Evolutionary conservation across 495 filamentous ascomycete genomes (phyloP).

Genomic region (Cercophora sp.): DNA sequence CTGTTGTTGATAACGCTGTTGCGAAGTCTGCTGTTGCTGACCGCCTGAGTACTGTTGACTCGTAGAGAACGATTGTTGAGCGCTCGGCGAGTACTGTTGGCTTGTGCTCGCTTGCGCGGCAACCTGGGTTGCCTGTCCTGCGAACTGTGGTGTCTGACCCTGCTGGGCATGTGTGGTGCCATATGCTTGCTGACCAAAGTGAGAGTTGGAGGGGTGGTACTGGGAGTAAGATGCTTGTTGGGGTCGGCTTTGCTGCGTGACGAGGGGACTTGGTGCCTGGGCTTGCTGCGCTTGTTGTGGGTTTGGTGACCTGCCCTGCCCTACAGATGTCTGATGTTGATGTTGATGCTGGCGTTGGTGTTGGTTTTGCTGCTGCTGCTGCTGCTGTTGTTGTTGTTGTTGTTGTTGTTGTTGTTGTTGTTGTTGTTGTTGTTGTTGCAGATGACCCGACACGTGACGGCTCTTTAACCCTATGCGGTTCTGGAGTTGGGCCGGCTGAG

Average conservation of each 20-base stretch:
- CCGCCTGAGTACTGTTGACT: conserved; percentile 29
- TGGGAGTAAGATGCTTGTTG: conserved; percentile 21
- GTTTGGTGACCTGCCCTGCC: conserved; percentile 23
- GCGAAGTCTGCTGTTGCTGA: conserved; percentile 25
- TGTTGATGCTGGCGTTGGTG: conserved; percentile 23
- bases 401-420: conserved; percentile 19
- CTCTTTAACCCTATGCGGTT: conserved; percentile 12
- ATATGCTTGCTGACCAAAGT: conserved; percentile 19
- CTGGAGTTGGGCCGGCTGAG: conserved; percentile 7
- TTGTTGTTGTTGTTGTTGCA: conserved; percentile 23
- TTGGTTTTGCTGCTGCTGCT: conserved; percentile 23
- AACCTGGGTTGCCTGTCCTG: conserved; percentile 14
- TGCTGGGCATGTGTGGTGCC: conserved; percentile 17
- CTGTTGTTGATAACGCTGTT: conserved; percentile 43
- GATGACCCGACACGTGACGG: conserved; percentile 13
- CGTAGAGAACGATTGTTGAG: conserved; percentile 20
- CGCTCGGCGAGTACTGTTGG: conserved; percentile 23
- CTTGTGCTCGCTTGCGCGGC: too few relatives aligned
- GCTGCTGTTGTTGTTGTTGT: conserved; percentile 23
- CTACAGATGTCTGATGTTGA: conserved; percentile 4
- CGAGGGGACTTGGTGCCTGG: conserved; percentile 15
- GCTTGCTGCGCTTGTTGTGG: conserved; percentile 20
- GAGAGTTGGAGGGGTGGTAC: conserved; percentile 18
- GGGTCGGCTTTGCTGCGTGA: conserved; percentile 14
- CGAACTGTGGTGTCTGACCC: conserved; percentile 23